Evolutionary conservation across 2,329 filamentous ascomycete species (phyloP).

Genomic region (Diaporthe ilicicola): DNA sequence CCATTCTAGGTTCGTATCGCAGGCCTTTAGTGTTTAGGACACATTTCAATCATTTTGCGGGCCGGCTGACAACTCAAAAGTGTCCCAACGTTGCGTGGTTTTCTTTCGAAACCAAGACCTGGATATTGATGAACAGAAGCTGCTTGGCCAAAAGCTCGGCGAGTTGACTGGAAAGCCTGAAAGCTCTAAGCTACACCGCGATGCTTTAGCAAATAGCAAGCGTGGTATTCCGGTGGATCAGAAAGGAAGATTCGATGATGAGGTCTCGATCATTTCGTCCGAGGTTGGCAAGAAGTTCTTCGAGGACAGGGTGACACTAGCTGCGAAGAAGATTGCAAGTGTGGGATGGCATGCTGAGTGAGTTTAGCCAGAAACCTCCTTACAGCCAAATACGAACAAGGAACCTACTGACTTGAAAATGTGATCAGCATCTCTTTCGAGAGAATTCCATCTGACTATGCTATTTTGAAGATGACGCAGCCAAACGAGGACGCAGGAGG

Average conservation of each 20-base stretch:
- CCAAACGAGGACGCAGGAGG: slow-evolving; percentile 52
- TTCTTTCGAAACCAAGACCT: slow-evolving; percentile 63
- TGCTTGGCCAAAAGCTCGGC: slow-evolving; percentile 57
- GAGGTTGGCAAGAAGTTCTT: slow-evolving; percentile 50
- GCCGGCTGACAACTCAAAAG: slow-evolving; percentile 39
- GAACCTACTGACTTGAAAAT: neutral
- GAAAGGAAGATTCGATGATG: slow-evolving; percentile 54
- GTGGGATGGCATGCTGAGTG: slow-evolving; percentile 56
- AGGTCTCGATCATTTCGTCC: slow-evolving; percentile 59
- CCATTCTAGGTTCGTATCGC: slow-evolving; percentile 38
- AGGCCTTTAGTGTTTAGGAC: neutral
- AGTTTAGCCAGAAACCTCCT: slow-evolving; percentile 20
- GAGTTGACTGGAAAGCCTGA: slow-evolving; percentile 55
- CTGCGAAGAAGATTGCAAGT: slow-evolving; percentile 42
- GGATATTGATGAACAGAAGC: slow-evolving; percentile 59
- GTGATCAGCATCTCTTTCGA: slow-evolving; percentile 53
- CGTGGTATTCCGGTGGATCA: slow-evolving; percentile 53
- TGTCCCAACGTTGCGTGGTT: slow-evolving; percentile 61
- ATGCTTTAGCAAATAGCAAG: slow-evolving; percentile 57
- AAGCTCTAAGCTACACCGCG: slow-evolving; percentile 54
- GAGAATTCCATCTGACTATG: slow-evolving; percentile 55
- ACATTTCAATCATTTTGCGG: neutral
- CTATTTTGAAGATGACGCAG: slow-evolving; percentile 53
- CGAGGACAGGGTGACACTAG: slow-evolving; percentile 41
- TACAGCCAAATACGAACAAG: neutral